Evolutionary conservation across 768 basidiomycete genomes (phyloP), one percentile per base, ranked within the genome.

Genomic region (Hericium erinaceus): DNA sequence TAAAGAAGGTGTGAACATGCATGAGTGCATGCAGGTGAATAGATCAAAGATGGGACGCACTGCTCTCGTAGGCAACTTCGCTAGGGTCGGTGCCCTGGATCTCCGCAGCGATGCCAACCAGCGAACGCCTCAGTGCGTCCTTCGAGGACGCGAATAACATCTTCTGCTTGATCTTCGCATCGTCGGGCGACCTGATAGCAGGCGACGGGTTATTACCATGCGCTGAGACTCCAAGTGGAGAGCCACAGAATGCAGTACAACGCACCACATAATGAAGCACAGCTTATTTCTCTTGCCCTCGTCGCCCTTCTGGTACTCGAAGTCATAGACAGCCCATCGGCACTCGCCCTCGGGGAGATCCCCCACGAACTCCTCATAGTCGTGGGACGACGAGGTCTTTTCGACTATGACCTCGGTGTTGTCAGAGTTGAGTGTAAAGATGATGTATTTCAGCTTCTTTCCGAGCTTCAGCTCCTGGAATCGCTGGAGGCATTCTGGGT

Each of bases 321-420:
- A 86, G 70, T 98, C 94, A 66, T 93, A 95, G 22, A 98, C 80
- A n/a, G 88, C 95, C 82, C 84, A 99, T 73, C 89, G 77, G 67
- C 88, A 90, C 60, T 87, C 81, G 28, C 65, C 65, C 68, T 85
- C 80, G 1, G 95, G 93, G 57, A 98, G 77, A 64, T 85, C 81
- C 1, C 39, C 68, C 52, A 92, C 46, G 69, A 98, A 98, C 0
- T 78, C 77, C 0, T 93, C 87, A 72, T 90, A 98, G 18, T 76
- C 68, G 1, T 57, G 15, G 4, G 69, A 69, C 4, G 66, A 58
- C 20, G 83, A 84, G 16, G 72, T 77, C 75, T 91, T 91, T 57
- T 82, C 76, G 48, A 93, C 85, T 62, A 90, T 65, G 71, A 98
- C 88, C 73, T 89, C 80, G n/a, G 80, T 85, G 60, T 78, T 71